Evolutionary conservation across 2,329 filamentous ascomycete genomes (phyloP).

Genomic region (Eutypella sp.): DNA sequence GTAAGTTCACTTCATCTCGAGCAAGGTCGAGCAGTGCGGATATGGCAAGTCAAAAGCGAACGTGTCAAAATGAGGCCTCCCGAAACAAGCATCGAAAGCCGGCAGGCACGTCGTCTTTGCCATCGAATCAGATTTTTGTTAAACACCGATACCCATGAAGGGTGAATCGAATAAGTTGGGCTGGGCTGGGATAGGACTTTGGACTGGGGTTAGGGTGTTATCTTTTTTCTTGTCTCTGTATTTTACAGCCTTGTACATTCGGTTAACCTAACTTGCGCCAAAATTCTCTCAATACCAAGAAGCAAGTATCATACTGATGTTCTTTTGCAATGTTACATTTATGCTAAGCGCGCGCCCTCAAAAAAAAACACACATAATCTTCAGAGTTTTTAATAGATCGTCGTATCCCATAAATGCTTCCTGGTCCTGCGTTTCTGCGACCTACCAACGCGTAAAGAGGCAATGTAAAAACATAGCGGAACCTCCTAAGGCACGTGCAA

Average conservation of each 20-base stretch:
- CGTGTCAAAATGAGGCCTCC: background rate
- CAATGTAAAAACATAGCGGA: too few species aligned
- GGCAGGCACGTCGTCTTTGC: background rate
- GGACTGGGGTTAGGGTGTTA: too few species aligned
- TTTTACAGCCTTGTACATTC: slow-evolving; percentile 19
- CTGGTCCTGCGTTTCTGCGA: too few species aligned
- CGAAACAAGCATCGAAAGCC: background rate
- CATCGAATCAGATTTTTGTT: slow-evolving; percentile 9
- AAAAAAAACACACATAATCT: too few species aligned
- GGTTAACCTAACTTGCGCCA: slow-evolving; percentile 6
- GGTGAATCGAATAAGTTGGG: slow-evolving; percentile 7
- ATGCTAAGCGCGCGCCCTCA: too few species aligned
- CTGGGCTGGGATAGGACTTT: slow-evolving; percentile 5
- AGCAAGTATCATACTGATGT: too few species aligned
- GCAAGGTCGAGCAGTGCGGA: too few species aligned
- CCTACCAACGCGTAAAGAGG: too few species aligned
- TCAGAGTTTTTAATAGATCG: too few species aligned
- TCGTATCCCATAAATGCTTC: too few species aligned
- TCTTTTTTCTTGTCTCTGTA: slow-evolving; percentile 1
- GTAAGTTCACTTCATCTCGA: too few species aligned
- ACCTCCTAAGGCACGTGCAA: too few species aligned
- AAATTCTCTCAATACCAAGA: background rate
- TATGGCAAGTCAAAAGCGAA: background rate
- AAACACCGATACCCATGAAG: slow-evolving; percentile 12
- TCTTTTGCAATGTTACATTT: background rate